These are phyloP conservation scores for Circinella minor DNA, from an alignment of 371 early-diverging fungal species.

Conservation along the genomic window DNA sequence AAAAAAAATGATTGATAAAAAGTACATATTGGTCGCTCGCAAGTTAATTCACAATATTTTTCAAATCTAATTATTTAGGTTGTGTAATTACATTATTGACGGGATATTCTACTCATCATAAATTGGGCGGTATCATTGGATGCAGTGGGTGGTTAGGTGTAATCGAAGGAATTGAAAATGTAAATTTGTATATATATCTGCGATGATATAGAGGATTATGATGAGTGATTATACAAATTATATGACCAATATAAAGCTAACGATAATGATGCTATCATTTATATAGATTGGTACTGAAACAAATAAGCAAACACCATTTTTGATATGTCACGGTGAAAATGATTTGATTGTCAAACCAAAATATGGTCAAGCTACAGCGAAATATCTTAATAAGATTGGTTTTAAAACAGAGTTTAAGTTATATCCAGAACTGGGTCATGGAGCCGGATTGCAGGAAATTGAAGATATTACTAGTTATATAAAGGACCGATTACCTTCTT, in stretches of 20 bases:
- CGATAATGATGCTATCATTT: too few relatives aligned
- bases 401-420: slow-evolving; percentile 75
- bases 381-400: slow-evolving; percentile 68
- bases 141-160: slow-evolving; percentile 87
- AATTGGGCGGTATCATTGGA: slow-evolving; percentile 64
- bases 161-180: slow-evolving; percentile 57
- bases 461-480: slow-evolving; percentile 77
- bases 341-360: slow-evolving; percentile 80
- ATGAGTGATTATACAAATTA: too few relatives aligned
- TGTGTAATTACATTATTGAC: slow-evolving; percentile 78
- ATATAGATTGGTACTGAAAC: slow-evolving; percentile 17
- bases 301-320: slow-evolving; percentile 79
- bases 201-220: too few relatives aligned
- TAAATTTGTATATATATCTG: slow-evolving; percentile 14
- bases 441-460: slow-evolving; percentile 74
- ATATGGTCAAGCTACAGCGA: slow-evolving; percentile 73
- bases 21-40: neutral
- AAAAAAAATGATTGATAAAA: neutral
- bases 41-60: neutral
- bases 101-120: slow-evolving; percentile 73
- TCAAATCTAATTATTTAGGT: slow-evolving; percentile 30
- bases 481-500: slow-evolving; percentile 22
- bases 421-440: slow-evolving; percentile 86
- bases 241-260: too few relatives aligned
- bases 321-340: slow-evolving; percentile 86